phyloP scores from a whole-genome alignment of 345 rosid genomes.

The Eucalyptus paniculata region DNA sequence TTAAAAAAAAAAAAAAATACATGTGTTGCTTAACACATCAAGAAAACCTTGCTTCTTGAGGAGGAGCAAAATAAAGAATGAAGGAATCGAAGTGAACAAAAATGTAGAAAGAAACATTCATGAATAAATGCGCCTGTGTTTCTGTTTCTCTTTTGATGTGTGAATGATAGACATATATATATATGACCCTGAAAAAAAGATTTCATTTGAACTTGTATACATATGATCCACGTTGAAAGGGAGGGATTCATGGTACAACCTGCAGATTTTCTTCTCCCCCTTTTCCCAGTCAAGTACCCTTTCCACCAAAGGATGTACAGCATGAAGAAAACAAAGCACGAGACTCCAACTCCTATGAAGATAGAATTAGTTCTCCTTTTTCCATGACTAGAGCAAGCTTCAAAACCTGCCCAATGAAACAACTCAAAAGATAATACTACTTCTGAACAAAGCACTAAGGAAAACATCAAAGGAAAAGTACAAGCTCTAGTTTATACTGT shows the following conservation, averaged over 20 bases:
- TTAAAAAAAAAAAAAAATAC: background rate
- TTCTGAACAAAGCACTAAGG: background rate
- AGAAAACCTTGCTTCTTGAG: background rate
- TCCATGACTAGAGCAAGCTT: background rate
- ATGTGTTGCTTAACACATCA: background rate
- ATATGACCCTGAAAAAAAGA: background rate
- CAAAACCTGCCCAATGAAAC: slow-evolving; percentile 1
- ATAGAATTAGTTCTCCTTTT: background rate
- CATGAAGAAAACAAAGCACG: slow-evolving; percentile 6
- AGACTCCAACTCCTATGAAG: slow-evolving; percentile 6
- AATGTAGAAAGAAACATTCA: background rate
- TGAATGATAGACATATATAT: background rate
- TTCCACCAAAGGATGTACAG: slow-evolving; percentile 20
- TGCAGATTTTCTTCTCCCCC: background rate
- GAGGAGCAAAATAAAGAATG: background rate
- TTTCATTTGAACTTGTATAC: background rate
- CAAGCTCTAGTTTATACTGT: background rate
- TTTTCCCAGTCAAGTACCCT: background rate
- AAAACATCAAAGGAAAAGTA: background rate
- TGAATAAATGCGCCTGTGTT: background rate
- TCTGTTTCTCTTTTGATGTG: background rate
- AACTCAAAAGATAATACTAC: background rate
- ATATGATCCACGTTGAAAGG: background rate
- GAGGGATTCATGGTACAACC: background rate
- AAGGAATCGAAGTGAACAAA: background rate